Evolutionary conservation across 371 early-diverging fungal species (phyloP).

Genomic region (Choanephora cucurbitarum): DNA sequence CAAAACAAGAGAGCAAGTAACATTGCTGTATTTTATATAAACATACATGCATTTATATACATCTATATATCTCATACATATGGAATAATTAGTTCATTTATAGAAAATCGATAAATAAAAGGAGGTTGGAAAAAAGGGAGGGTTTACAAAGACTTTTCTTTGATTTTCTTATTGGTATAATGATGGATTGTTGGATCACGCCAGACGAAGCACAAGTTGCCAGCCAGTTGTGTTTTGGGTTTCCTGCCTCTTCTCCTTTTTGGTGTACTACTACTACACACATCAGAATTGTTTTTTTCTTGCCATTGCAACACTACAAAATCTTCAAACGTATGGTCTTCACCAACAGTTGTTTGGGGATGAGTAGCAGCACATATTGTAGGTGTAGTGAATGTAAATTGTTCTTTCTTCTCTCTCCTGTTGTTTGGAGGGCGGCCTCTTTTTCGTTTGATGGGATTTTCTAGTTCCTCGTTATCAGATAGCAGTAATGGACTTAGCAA

Average conservation of each 20-base stretch:
- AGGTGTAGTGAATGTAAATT: constrained; percentile 32
- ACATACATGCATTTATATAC: too few species aligned
- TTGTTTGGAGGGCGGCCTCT: constrained; percentile 51
- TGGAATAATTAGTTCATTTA: too few species aligned
- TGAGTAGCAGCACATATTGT: constrained; percentile 34
- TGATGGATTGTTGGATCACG: constrained; percentile 43
- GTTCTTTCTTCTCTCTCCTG: constrained; percentile 25
- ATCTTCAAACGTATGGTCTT: constrained; percentile 3
- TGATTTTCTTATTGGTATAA: constrained; percentile 31
- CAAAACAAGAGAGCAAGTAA: too few species aligned
- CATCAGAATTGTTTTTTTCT: constrained; percentile 33
- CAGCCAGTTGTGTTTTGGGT: constrained; percentile 47
- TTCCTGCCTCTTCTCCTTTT: constrained; percentile 52
- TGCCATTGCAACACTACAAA: constrained; percentile 10
- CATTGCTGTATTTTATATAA: too few species aligned
- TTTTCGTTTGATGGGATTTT: constrained; percentile 32
- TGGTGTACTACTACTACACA: constrained; percentile 42
- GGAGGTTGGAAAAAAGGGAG: background rate
- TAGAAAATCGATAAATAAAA: background rate
- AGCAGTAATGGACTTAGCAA: constrained; percentile 23
- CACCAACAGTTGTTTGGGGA: background rate
- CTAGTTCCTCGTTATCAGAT: constrained; percentile 26
- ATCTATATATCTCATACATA: too few species aligned
- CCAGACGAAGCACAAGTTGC: constrained; percentile 57
- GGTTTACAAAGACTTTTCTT: background rate